A percentile compares a stretch with the other conserved stretches of the same genome.
phyloP scores from a whole-genome alignment of 2,329 filamentous ascomycete genomes.

The Colletotrichum lupini region DNA sequence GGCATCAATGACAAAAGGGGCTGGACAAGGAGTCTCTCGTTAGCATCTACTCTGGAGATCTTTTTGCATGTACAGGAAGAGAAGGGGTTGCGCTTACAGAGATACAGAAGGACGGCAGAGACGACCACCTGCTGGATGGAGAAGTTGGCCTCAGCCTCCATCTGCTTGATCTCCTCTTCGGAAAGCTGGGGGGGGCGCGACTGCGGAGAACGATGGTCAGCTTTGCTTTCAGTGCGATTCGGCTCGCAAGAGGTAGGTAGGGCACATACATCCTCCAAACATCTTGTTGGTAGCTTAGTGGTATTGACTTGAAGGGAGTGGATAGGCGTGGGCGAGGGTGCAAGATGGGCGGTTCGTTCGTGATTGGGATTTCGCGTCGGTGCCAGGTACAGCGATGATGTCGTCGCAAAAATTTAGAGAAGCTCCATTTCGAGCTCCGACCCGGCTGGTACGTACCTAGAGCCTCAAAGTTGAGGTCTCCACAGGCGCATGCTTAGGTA shows the following conservation, averaged over 20 bases:
- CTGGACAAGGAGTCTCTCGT: conserved; percentile 46
- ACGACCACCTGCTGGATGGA: conserved; percentile 76
- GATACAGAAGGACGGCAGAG: conserved; percentile 76
- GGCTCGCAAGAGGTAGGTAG: too few relatives aligned
- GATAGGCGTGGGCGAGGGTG: background rate
- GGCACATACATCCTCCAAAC: conserved; percentile 72
- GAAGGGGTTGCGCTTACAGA: conserved; percentile 69
- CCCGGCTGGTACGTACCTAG: conserved; percentile 16
- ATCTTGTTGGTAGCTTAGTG: conserved; percentile 53
- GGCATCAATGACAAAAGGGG: conserved; percentile 69
- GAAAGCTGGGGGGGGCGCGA: conserved; percentile 77
- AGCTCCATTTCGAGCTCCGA: conserved; percentile 17
- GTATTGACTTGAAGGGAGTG: background rate
- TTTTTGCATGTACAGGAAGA: background rate
- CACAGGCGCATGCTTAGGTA: background rate
- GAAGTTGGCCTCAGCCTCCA: conserved; percentile 74
- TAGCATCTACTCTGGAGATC: background rate
- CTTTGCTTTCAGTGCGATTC: background rate
- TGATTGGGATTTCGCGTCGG: background rate
- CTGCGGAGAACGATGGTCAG: conserved; percentile 48
- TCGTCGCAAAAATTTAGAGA: conserved; percentile 36
- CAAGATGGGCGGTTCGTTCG: conserved; percentile 1
- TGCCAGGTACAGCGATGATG: conserved; percentile 30
- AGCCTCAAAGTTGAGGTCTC: background rate
- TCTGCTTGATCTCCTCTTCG: conserved; percentile 75